phyloP scores from a whole-genome alignment of 257 asterid genomes.

The Coffea eugenioides region DNA sequence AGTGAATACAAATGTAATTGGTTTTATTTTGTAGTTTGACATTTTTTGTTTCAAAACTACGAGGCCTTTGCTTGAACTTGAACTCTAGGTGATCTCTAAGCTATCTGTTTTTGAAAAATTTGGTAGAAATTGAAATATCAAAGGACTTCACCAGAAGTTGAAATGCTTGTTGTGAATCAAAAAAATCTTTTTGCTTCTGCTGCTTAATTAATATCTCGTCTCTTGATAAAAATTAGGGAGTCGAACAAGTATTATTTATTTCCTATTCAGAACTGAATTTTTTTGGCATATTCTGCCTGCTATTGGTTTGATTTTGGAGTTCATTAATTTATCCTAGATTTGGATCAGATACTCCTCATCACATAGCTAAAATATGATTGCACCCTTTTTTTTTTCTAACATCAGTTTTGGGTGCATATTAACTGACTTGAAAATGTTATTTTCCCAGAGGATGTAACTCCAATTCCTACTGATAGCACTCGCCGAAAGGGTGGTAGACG shows the following conservation, averaged over 20 bases:
- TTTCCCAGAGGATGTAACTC: constrained; percentile 82
- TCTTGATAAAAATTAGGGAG: not conserved
- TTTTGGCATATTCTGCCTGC: not conserved
- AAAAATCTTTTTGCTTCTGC: not conserved
- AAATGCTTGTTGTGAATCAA: not conserved
- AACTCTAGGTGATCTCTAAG: not conserved
- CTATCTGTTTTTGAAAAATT: too few species aligned
- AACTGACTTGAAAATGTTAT: not conserved
- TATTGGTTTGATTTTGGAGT: not conserved
- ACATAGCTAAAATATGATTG: not conserved
- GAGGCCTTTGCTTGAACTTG: not conserved
- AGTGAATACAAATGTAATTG: not conserved
- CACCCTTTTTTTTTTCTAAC: too few species aligned
- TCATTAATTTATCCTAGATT: not conserved
- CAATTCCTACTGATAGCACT: constrained; percentile 90
- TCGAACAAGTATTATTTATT: not conserved
- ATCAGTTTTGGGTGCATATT: not conserved
- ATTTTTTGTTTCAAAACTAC: not conserved
- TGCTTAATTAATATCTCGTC: not conserved
- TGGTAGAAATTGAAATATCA: too few species aligned
- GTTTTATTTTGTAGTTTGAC: not conserved
- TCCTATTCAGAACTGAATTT: not conserved
- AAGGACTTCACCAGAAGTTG: not conserved
- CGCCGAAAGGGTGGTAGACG: constrained; percentile 93
- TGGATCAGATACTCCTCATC: not conserved